Conservation (phyloP, 495 filamentous ascomycete species). For the Amniculicola lignicola region DNA sequence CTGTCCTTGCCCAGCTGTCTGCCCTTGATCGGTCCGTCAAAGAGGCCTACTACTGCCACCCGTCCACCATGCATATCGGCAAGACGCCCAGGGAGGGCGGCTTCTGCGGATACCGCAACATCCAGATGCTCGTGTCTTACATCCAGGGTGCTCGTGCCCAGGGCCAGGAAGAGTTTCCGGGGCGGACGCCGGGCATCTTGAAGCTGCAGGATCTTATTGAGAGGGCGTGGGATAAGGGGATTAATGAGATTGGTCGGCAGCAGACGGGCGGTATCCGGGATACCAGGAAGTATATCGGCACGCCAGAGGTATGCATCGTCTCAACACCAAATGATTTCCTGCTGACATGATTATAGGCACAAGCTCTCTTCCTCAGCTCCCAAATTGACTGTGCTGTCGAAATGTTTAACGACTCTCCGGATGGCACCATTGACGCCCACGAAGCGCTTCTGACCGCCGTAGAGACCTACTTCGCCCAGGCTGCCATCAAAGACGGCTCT, state of each 20-base stretch:
- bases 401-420: constrained; percentile 43
- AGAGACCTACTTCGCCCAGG: constrained; percentile 68
- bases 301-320: constrained; percentile 69
- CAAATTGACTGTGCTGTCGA: constrained; percentile 57
- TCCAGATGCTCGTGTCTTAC: constrained; percentile 88
- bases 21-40: constrained; percentile 60
- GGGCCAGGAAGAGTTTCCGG: constrained; percentile 59
- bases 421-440: constrained; percentile 47
- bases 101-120: constrained; percentile 98
- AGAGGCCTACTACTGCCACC: constrained; percentile 76
- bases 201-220: constrained; percentile 88
- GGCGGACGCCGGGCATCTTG: constrained; percentile 67
- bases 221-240: constrained; percentile 81
- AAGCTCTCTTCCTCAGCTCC: constrained; percentile 71
- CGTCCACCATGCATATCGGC: constrained; percentile 71
- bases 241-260: constrained; percentile 65
- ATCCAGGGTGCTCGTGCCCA: constrained; percentile 56
- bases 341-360: constrained; percentile 59
- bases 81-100: constrained; percentile 79
- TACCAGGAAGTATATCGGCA: constrained; percentile 94
- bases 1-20: constrained; percentile 68
- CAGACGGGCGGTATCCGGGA: constrained; percentile 87
- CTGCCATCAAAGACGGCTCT: constrained; percentile 24
- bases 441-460: constrained; percentile 62
- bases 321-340: neutral